Evolutionary conservation across 352 stramenopile species (phyloP).

Genomic region (Elongisporangium undulatum): DNA sequence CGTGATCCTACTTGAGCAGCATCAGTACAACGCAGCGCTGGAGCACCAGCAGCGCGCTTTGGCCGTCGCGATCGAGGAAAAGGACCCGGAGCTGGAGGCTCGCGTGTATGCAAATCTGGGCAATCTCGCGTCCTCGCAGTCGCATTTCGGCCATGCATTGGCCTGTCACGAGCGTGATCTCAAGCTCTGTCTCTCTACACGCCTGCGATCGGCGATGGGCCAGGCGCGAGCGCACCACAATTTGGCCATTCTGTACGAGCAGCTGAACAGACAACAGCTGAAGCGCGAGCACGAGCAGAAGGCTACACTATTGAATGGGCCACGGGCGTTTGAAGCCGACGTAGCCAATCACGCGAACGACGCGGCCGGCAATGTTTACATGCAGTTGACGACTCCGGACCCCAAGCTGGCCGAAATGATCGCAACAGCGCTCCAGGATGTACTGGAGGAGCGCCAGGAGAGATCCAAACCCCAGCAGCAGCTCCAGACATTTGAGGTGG

Average conservation of each 20-base stretch:
- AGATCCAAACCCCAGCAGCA: neutral
- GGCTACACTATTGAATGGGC: slow-evolving; percentile 12
- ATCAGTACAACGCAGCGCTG: slow-evolving; percentile 34
- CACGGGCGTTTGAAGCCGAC: slow-evolving; percentile 41
- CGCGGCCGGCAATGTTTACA: slow-evolving; percentile 64
- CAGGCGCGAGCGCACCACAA: slow-evolving; percentile 63
- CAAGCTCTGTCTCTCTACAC: slow-evolving; percentile 19
- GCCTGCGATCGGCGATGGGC: slow-evolving; percentile 44
- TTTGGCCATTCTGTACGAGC: slow-evolving; percentile 57
- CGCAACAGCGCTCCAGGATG: slow-evolving; percentile 25
- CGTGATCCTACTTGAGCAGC: slow-evolving; percentile 44
- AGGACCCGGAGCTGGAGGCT: slow-evolving; percentile 62
- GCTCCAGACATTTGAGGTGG: neutral
- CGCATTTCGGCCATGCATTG: slow-evolving; percentile 53
- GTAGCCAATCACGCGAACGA: slow-evolving; percentile 33
- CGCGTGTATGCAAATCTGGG: slow-evolving; percentile 76
- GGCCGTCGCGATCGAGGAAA: slow-evolving; percentile 31
- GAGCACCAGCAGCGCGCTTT: slow-evolving; percentile 67
- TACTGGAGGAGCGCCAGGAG: slow-evolving; percentile 14
- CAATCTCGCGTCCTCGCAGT: slow-evolving; percentile 52
- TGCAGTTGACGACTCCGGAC: slow-evolving; percentile 40
- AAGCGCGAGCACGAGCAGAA: slow-evolving; percentile 37
- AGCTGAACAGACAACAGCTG: slow-evolving; percentile 35
- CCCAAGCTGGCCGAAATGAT: slow-evolving; percentile 30
- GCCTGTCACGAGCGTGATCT: slow-evolving; percentile 64